These are phyloP conservation scores for Sphagnurus paluster DNA, from an alignment of 1,284 basidiomycete species.

Conservation along the genomic window DNA sequence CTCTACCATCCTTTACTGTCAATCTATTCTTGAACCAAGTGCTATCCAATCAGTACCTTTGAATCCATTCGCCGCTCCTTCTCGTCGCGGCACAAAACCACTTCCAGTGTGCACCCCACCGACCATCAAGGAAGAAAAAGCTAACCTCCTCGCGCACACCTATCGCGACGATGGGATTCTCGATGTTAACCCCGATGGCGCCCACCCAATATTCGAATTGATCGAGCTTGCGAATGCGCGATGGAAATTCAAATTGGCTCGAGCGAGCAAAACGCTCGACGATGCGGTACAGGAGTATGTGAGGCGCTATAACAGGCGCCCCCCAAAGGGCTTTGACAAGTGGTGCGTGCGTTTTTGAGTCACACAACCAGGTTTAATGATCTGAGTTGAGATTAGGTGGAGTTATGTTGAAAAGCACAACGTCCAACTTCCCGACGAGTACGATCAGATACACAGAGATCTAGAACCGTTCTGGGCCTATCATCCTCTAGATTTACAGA, in stretches of 20 bases:
- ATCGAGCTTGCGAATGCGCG: slow-evolving; percentile 44
- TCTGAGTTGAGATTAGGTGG: slow-evolving; percentile 41
- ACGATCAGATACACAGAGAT: slow-evolving; percentile 47
- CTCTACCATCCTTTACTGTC: slow-evolving; percentile 15
- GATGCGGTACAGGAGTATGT: slow-evolving; percentile 59
- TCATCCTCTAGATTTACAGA: slow-evolving; percentile 37
- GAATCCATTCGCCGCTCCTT: slow-evolving; percentile 2
- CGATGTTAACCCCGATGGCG: slow-evolving; percentile 36
- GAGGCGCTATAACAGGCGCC: slow-evolving; percentile 37
- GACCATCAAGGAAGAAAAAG: not conserved
- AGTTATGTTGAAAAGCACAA: slow-evolving; percentile 48
- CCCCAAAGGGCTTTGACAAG: slow-evolving; percentile 53
- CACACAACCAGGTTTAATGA: not conserved
- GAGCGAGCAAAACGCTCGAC: slow-evolving; percentile 52
- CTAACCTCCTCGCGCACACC: slow-evolving; percentile 23
- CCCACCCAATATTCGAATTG: slow-evolving; percentile 55
- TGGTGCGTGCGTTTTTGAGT: no score
- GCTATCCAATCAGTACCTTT: slow-evolving; percentile 1
- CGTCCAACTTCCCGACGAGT: slow-evolving; percentile 55
- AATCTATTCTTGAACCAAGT: slow-evolving; percentile 2
- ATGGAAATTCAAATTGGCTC: slow-evolving; percentile 51
- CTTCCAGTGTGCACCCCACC: slow-evolving; percentile 6
- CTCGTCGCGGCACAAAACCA: not conserved
- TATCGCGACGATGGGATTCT: slow-evolving; percentile 37
- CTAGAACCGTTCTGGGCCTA: slow-evolving; percentile 52